These are phyloP conservation scores for Mortierella sp. DNA, from an alignment of 371 early-diverging fungal species.

Conservation along the genomic window DNA sequence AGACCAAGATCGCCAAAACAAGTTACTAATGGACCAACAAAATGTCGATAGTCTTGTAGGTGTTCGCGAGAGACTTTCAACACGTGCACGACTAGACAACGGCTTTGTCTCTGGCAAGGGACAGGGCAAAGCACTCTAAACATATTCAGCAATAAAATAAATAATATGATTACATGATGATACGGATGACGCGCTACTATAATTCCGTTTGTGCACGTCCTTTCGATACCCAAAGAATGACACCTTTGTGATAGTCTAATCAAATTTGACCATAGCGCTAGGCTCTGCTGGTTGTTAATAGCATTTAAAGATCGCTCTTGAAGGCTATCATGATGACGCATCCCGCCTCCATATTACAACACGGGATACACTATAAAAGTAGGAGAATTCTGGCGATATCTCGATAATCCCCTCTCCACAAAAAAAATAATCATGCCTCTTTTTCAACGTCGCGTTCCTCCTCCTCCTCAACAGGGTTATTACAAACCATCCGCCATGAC, in stretches of 20 bases:
- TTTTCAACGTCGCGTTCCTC: conserved; percentile 26
- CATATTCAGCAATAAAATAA: not conserved
- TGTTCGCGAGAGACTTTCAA: conserved; percentile 25
- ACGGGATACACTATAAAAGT: not conserved
- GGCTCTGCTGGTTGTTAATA: no score
- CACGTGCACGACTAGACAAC: conserved; percentile 44
- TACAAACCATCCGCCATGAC: conserved; percentile 17
- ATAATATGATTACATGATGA: not conserved
- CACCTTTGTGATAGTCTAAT: no score
- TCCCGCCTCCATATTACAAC: no score
- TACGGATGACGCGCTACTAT: not conserved
- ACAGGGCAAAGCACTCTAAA: conserved; percentile 53
- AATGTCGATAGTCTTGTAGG: not conserved
- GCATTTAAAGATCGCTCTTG: no score
- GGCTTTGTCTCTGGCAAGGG: conserved; percentile 52
- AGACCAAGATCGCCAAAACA: not conserved
- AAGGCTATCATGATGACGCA: not conserved
- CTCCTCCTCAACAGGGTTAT: not conserved
- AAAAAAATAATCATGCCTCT: conserved; percentile 31
- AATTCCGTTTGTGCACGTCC: no score
- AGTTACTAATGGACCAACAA: not conserved
- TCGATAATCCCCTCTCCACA: conserved; percentile 48
- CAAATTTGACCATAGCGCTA: no score
- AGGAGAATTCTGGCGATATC: not conserved
- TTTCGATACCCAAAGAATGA: no score